A percentile compares a stretch with the other conserved stretches of the same genome.
These are phyloP conservation scores for Rhizopogon rudus DNA, from an alignment of 768 basidiomycete genomes.

Conservation along the genomic window DNA sequence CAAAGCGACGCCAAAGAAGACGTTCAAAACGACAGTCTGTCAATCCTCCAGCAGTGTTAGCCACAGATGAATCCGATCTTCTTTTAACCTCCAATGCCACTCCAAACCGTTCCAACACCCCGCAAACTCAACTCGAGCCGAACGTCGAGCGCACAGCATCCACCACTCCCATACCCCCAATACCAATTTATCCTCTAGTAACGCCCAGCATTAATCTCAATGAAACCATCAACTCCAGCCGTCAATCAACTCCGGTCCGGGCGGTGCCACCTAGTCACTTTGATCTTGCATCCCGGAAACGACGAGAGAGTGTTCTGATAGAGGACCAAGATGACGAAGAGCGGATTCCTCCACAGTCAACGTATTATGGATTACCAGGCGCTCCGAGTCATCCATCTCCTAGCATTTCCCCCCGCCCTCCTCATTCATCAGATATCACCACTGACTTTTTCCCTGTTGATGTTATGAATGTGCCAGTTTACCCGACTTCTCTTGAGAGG, in stretches of 20 bases:
- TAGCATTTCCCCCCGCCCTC: conserved; percentile 29
- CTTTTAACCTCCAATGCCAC: conserved; percentile 49
- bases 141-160: conserved; percentile 23
- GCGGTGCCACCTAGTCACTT: conserved; percentile 31
- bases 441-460: conserved; percentile 38
- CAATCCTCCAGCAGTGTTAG: conserved; percentile 33
- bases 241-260: conserved; percentile 29
- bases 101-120: conserved; percentile 50
- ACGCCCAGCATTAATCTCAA: conserved; percentile 24
- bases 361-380: conserved; percentile 35
- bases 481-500: conserved; percentile 32
- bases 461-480: conserved; percentile 46
- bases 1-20: conserved; percentile 47
- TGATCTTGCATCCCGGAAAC: conserved; percentile 35
- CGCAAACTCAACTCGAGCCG: conserved; percentile 34
- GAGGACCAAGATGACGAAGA: conserved; percentile 67
- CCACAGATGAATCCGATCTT: conserved; percentile 43
- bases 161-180: conserved; percentile 25
- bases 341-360: conserved; percentile 28
- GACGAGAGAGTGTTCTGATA: conserved; percentile 56
- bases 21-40: conserved; percentile 42
- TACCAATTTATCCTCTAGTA: conserved; percentile 22
- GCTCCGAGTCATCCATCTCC: conserved; percentile 37
- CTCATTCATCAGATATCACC: conserved; percentile 49
- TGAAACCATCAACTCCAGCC: conserved; percentile 24